A percentile compares a stretch with the other conserved stretches of the same genome.
phyloP scores from a whole-genome alignment of 192 early-diverging fungal genomes.

The Kickxella alabastrina region DNA sequence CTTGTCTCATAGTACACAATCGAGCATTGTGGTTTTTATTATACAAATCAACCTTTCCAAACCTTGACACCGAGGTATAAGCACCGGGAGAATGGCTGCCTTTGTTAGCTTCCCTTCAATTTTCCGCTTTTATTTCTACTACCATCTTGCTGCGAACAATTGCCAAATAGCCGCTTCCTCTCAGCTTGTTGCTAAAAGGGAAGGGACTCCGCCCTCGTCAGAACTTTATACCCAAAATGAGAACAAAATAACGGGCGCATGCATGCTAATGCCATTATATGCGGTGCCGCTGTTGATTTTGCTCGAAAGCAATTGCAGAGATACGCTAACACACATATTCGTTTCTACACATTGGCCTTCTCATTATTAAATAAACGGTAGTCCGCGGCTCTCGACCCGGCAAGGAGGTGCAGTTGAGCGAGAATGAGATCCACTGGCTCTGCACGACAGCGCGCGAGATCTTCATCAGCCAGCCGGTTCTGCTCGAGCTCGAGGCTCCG shows the following conservation, averaged over 20 bases:
- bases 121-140: neutral
- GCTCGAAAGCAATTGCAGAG: no score
- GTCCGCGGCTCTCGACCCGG: constrained; percentile 93
- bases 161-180: neutral
- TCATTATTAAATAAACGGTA: constrained; percentile 24
- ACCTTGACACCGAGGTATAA: no score
- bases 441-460: constrained; percentile 93
- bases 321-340: neutral
- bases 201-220: no score
- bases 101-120: no score
- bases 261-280: neutral
- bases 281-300: no score
- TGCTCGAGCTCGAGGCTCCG: constrained; percentile 89
- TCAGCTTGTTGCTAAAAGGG: neutral
- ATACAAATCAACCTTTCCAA: no score
- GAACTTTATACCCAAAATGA: no score
- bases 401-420: constrained; percentile 92
- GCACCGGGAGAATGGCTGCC: no score
- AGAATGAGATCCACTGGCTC: constrained; percentile 92
- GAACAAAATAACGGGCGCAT: no score
- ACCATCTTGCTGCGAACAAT: neutral
- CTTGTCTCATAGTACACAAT: no score
- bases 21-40: no score
- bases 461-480: constrained; percentile 89
- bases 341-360: neutral